phyloP scores from a whole-genome alignment of 2,329 filamentous ascomycete species.

The Didymella keratinophila region DNA sequence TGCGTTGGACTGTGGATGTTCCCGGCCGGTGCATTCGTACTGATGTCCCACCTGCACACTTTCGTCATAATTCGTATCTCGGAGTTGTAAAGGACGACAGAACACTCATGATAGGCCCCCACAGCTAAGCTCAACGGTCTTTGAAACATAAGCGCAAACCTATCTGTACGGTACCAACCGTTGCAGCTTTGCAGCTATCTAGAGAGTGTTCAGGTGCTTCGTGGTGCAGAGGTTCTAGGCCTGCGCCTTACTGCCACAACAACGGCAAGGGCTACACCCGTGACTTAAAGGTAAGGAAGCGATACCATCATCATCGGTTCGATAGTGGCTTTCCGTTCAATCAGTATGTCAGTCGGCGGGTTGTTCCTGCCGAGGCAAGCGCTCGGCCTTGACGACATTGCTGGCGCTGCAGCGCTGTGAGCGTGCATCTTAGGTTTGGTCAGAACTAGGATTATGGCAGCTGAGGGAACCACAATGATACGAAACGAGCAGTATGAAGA shows the following conservation, averaged over 20 bases:
- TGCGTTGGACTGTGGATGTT: neutral
- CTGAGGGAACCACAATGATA: neutral
- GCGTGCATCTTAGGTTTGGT: neutral
- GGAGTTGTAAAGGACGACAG: neutral
- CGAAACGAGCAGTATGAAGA: neutral
- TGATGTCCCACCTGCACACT: neutral
- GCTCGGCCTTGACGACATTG: neutral
- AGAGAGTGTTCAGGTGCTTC: neutral
- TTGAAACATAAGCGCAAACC: neutral
- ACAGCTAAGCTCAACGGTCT: neutral
- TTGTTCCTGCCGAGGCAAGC: neutral
- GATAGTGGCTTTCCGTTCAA: neutral
- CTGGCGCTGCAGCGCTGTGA: neutral
- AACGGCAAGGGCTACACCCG: neutral
- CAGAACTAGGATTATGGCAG: neutral
- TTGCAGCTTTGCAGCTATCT: neutral
- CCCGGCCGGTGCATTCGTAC: neutral
- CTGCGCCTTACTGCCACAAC: conserved; percentile 7
- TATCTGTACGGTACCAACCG: neutral
- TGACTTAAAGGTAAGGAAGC: neutral
- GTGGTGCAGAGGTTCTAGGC: conserved; percentile 11
- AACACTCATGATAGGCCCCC: conserved; percentile 5
- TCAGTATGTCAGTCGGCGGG: neutral
- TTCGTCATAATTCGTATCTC: conserved; percentile 1
- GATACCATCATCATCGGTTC: neutral